Evolutionary conservation across 768 basidiomycete genomes (phyloP), one percentile per base, ranked within the genome.

Genomic region (Suillus plorans): DNA sequence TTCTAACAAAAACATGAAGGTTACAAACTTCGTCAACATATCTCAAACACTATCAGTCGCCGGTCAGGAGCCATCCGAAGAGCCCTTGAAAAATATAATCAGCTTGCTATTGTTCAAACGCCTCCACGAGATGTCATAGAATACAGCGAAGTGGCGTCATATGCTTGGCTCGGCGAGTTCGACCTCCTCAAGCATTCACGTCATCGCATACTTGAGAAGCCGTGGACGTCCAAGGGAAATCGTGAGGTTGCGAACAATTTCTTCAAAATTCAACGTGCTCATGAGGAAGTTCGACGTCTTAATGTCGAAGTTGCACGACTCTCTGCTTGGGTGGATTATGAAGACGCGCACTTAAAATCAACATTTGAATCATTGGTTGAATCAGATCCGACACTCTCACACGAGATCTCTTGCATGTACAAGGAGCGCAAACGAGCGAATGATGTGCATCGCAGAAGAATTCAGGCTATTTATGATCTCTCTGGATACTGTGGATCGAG

Each of bases 41-140:
- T 81, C n/a, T 74, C 72, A 0, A 76, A 78, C 61, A 72, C 76
- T 2, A 64, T 80, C 4, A 71, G 74, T 64, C 63, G 63, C 5
- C 65, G 76, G 8, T 73, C 73, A 3, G 67, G 70, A 45, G 76
- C 80, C 3, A 78, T 81, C 41, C 69, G 64, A 47, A 70, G 64
- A 45, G 77, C 79, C 0, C 67, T 80, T 0, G 63, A 70, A 1
- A 58, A 60, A 28, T 80, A 80, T 67, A 80, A 81, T 49, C 39
- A 49, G 5, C 66, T 68, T 16, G 79, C 77, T 0, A 14, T 41
- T 1, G 13, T 36, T 9, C 64, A 76, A 4, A 61, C 58, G 13
- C 72, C 71, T 0, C 66, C 67, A 12, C 53, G 41, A 7, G 66
- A 62, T 8, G 63, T 64, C 8, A 60, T 77, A 7, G 68, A 70